Conservation (phyloP, 2,329 filamentous ascomycete species). For the Zalaria obscura region DNA sequence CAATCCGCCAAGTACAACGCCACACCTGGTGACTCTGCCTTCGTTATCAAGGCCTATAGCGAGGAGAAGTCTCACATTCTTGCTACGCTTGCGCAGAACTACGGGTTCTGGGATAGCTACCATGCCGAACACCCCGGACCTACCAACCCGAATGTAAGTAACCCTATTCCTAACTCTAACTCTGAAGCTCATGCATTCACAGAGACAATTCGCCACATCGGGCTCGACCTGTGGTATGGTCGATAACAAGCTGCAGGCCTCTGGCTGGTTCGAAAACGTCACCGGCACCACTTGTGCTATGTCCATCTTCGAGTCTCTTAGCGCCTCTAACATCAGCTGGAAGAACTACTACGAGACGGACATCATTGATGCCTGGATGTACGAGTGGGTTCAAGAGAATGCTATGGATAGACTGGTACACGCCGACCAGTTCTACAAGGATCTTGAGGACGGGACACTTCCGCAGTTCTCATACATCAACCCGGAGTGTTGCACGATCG, state of each 20-base stretch:
- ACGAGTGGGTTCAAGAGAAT: constrained; percentile 24
- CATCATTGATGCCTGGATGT: constrained; percentile 22
- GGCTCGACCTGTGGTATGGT: constrained; percentile 21
- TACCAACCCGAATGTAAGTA: constrained; percentile 20
- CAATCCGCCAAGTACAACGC: constrained; percentile 22
- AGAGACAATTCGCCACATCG: constrained; percentile 23
- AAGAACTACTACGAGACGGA: constrained; percentile 29
- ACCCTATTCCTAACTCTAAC: too few species aligned
- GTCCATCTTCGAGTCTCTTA: constrained; percentile 24
- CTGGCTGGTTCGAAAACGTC: constrained; percentile 17
- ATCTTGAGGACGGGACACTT: constrained; percentile 12
- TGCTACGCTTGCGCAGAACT: constrained; percentile 22
- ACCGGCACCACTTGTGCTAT: constrained; percentile 20
- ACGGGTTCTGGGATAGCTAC: constrained; percentile 24
- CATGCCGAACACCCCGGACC: constrained; percentile 25
- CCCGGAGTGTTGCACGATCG: constrained; percentile 13
- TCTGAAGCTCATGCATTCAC: too few species aligned
- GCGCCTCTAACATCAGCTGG: constrained; percentile 22
- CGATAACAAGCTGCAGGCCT: constrained; percentile 18
- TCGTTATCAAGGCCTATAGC: constrained; percentile 24
- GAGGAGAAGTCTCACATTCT: constrained; percentile 21
- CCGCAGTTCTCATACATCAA: constrained; percentile 14
- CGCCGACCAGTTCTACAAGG: constrained; percentile 12
- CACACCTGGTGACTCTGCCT: constrained; percentile 20
- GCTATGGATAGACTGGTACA: constrained; percentile 18